Evolutionary conservation across 441 rosid species (phyloP), one percentile per base, ranked within the genome.

Genomic region (Croton setiger): DNA sequence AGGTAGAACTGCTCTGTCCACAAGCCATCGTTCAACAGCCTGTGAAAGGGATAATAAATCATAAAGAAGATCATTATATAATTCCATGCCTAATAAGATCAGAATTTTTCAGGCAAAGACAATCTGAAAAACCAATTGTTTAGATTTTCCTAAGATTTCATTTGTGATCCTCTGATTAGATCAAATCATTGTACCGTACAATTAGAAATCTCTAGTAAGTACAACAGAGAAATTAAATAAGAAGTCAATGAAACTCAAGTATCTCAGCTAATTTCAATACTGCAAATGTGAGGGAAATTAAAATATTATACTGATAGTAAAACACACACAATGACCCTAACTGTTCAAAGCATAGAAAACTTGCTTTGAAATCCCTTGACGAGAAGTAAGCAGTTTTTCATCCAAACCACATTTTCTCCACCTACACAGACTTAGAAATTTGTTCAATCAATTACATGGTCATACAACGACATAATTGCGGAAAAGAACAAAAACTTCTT

Each of bases 11-110:
- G 97, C 98, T 79, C 97, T 74, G 71, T 92, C 98, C 59, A 92
- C 99, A 68, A 91, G 83, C 99, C 98, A 95, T 73, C 85, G 71
- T 73, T 92, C 97, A 67, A 89, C 98, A 58, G 99, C 88, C 98
- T 92, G 79, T 33, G 5, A 44, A 68, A 10, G 18, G 18, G 31
- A 60, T 12, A 56, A 47, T 15, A 69, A 20, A 20, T 66, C 39
- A 8, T 23, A 49, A 27, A 48, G 27, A 64, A 44, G 57, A 48
- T 4, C 47, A 60, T 21, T 17, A 3, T 27, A 15, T n/a, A 7
- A 8, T 10, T 48, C 51, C 57, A 27, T 41, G 37, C 66, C 39
- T 15, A 36, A 10, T 27, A 5, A 15, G 44, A 13, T 54, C 62
- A 11, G 5, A 61, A 12, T 11, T 12, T 44, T n/a, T 18, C 37